phyloP scores from a whole-genome alignment of 331 rosid genomes.

The Malus hybrid region DNA sequence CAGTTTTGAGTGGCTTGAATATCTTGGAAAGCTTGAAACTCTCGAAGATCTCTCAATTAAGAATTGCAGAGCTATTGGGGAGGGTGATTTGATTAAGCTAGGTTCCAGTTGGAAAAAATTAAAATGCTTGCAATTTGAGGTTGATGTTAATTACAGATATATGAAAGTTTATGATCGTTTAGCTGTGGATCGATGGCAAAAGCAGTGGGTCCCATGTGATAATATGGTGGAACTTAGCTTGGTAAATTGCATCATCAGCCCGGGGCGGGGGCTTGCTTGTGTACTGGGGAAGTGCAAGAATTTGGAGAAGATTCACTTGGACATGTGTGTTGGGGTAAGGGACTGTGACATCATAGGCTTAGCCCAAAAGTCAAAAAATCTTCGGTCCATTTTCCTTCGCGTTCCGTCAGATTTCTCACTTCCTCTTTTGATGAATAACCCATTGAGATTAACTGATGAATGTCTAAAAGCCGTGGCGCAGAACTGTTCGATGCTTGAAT shows the following conservation, averaged over 20 bases:
- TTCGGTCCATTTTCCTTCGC: constrained; percentile 58
- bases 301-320: constrained; percentile 69
- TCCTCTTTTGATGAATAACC: constrained; percentile 52
- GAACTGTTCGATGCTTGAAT: constrained; percentile 74
- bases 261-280: constrained; percentile 93
- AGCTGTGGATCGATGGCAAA: constrained; percentile 84
- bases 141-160: constrained; percentile 74
- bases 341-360: constrained; percentile 66
- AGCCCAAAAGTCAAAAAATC: constrained; percentile 54
- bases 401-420: constrained; percentile 86
- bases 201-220: constrained; percentile 70
- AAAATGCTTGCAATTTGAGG: constrained; percentile 73
- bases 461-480: constrained; percentile 65
- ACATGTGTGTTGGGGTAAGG: constrained; percentile 86
- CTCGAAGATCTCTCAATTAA: constrained; percentile 69
- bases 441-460: constrained; percentile 68
- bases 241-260: constrained; percentile 85
- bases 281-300: constrained; percentile 71
- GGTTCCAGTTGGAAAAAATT: constrained; percentile 73
- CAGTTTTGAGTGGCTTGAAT: constrained; percentile 91
- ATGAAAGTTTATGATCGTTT: constrained; percentile 83
- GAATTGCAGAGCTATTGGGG: constrained; percentile 87
- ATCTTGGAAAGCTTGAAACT: constrained; percentile 66
- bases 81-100: constrained; percentile 82
- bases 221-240: constrained; percentile 65